Evolutionary conservation across 1,284 basidiomycete genomes (phyloP), one percentile per base, ranked within the genome.

Genomic region (Boletus semigastroideus): DNA sequence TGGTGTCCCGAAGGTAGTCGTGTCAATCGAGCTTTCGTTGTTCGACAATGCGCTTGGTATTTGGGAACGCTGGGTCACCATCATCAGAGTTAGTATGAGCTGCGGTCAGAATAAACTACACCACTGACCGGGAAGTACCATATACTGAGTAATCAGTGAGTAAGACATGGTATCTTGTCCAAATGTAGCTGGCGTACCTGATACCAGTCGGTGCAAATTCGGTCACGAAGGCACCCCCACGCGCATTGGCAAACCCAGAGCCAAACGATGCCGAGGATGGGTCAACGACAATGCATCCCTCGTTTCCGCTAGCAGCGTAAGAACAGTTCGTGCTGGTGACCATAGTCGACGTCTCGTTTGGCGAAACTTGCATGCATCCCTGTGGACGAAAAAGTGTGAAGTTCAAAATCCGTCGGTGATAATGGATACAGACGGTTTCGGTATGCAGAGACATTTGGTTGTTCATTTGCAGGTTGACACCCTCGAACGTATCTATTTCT

Each of bases 401-500:
- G 7, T 17, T 16, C 11, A 34, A n/a, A 1, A 27, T 27, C 25
- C 25, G 25, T 5, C 25, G 25, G 25, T 16, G 25, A 16, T 30
- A 13, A 45, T 40, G n/a, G 12, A 25, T 40, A 61, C 68, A 13
- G 37, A 67, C 68, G 4, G 79, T 70, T 37, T 75, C 71, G 0
- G 86, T 87, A 64, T 88, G 86, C n/a, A 88, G 70, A 2, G 82
- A 79, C 79, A 88, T 86, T 64, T 86, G 82, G 57, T 83, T 85
- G 52, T 73, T 70, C 9, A 72, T 76, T 43, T 76, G 76, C 53
- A 79, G 72, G 67, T 92, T 90, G 49, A 88, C 82, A 40, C 82
- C 84, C 68, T 92, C 89, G 56, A 90, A 82, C 5, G 85, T 87
- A 67, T 92, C 88, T 56, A 90, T 87, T 63, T 87, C 85, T 34